Evolutionary conservation across 116 monocot genomes (phyloP).

Genomic region (Iris pallida): DNA sequence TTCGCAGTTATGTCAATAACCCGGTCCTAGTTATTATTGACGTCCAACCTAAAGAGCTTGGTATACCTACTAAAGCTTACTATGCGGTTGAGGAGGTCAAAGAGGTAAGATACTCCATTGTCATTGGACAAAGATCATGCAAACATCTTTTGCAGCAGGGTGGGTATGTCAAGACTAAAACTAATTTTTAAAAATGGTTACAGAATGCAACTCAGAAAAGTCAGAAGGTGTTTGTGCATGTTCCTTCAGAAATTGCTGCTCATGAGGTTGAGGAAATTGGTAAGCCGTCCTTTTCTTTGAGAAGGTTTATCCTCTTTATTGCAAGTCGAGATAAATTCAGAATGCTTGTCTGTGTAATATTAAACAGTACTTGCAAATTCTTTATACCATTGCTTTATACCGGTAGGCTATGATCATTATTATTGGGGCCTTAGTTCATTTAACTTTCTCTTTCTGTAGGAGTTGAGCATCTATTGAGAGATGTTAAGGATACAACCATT

Average conservation of each 20-base stretch:
- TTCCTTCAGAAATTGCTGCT: constrained; percentile 96
- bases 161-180: background rate
- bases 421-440: background rate
- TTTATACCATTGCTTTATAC: background rate
- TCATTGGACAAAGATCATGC: background rate
- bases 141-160: background rate
- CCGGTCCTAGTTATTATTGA: constrained; percentile 94
- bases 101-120: constrained; percentile 46
- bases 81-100: constrained; percentile 97
- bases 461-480: constrained; percentile 93
- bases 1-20: constrained; percentile 83
- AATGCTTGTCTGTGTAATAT: background rate
- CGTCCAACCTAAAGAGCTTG: constrained; percentile 89
- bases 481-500: constrained; percentile 92
- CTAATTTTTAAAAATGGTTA: constrained; percentile 5
- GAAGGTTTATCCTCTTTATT: background rate
- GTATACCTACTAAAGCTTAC: constrained; percentile 95
- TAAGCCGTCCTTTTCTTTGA: constrained; percentile 14
- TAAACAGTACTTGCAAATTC: too few relatives aligned
- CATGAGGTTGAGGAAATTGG: constrained; percentile 99
- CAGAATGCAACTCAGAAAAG: constrained; percentile 98
- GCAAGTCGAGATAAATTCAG: background rate
- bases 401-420: background rate
- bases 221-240: constrained; percentile 91
- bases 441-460: constrained; percentile 28